These are phyloP conservation scores for Sugiyamaella pinicola DNA, from an alignment of 1,139 yeast species.

Conservation along the genomic window DNA sequence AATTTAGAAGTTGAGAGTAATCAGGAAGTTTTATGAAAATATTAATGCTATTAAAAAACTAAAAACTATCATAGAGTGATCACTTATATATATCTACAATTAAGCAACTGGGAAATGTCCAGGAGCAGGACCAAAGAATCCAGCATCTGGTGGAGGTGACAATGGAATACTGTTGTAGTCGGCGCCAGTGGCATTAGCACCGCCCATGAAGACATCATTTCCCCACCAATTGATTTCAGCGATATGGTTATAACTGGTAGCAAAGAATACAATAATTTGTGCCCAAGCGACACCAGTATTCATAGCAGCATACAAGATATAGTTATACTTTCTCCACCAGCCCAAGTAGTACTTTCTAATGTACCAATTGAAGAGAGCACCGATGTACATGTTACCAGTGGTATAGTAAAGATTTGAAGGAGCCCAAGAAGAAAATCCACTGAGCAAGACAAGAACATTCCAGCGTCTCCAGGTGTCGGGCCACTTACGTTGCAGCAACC, in stretches of 20 bases:
- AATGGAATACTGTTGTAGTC: slow-evolving; percentile 42
- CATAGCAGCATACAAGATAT: slow-evolving; percentile 56
- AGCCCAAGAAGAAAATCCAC: slow-evolving; percentile 44
- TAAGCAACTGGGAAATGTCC: slow-evolving; percentile 37
- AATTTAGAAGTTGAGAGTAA: no score
- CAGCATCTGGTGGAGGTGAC: slow-evolving; percentile 46
- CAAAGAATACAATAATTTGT: slow-evolving; percentile 52
- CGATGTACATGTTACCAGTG: slow-evolving; percentile 53
- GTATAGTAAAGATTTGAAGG: slow-evolving; percentile 57
- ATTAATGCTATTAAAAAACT: slow-evolving; percentile 1
- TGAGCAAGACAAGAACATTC: slow-evolving; percentile 17
- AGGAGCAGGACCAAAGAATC: slow-evolving; percentile 49
- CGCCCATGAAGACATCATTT: slow-evolving; percentile 48
- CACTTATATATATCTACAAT: slow-evolving; percentile 1
- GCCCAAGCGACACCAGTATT: slow-evolving; percentile 52
- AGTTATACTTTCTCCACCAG: slow-evolving; percentile 53
- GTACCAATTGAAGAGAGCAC: slow-evolving; percentile 55
- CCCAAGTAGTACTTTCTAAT: slow-evolving; percentile 53
- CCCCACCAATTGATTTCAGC: slow-evolving; percentile 62
- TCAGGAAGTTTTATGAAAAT: no score
- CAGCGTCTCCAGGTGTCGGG: slow-evolving; percentile 43
- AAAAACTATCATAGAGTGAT: neutral
- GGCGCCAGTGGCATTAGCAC: slow-evolving; percentile 44
- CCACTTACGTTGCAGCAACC: slow-evolving; percentile 43
- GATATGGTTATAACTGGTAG: slow-evolving; percentile 50